Evolutionary conservation across 116 monocot species (phyloP), one percentile per base, ranked within the genome.

Genomic region (Phalaenopsis hybrid): DNA sequence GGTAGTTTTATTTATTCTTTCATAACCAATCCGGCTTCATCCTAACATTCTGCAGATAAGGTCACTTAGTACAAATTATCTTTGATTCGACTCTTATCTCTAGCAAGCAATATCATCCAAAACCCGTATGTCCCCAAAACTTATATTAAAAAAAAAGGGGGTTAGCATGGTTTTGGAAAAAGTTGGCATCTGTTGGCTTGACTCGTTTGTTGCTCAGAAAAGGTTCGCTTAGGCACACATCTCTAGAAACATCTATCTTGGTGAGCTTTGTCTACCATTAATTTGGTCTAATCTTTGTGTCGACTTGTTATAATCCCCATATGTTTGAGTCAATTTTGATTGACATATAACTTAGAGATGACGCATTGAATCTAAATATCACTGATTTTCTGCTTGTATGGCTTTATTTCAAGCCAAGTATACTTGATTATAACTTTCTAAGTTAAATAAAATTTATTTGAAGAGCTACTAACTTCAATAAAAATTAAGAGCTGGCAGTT

Each of bases 1-100:
- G 82, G 94, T 96, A 84, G n/a, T 75, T 65, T 65, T 65, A 25
- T 65, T 28, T 65, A 8, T 65, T 23, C 25, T 65, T 65, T 25
- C 28, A 65, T 9, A 65, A 28, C 6, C 7, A 65, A 25, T 65
- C 65, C 5, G 28, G 65, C 25, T 23, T 28, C 65, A 65, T 65
- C 25, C 8, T 65, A 65, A 65, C 8, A 65, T 65, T 25, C 21
- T 11, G 21, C 28, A 25, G 28, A 25, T 15, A 65, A 65, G 11
- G 25, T 65, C 65, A 25, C 25, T 65, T 65, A 7, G 25, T 65
- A 28, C 65, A 28, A 21, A 65, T 28, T 65, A 7, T 25, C 28
- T 8, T 23, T 63, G 21, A 65, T 65, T 65, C 8, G 21, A 28
- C 23, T 65, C 65, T 63, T 23, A 65, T 65, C 25, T 63, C 21